A percentile compares a stretch with the other conserved stretches of the same genome.
Conservation (phyloP, 345 rosid genomes). For the Eucalyptus sp. region DNA sequence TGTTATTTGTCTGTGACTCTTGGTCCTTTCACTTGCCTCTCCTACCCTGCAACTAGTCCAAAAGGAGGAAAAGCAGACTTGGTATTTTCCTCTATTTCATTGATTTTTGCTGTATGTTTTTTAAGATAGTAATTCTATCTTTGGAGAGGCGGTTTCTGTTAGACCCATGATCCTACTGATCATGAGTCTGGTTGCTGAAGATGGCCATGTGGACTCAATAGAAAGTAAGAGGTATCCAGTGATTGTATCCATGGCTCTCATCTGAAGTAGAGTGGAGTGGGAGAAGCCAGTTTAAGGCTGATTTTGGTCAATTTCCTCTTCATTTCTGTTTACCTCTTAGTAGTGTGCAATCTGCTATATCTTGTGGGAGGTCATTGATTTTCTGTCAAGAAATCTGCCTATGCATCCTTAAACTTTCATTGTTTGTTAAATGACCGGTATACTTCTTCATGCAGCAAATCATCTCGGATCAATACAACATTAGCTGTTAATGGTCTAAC, state of each 20-base stretch:
- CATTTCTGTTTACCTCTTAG: background rate
- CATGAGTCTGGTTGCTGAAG: background rate
- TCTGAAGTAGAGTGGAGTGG: background rate
- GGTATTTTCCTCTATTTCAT: background rate
- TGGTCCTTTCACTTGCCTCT: background rate
- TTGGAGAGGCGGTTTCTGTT: background rate
- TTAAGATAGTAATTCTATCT: background rate
- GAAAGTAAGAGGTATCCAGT: background rate
- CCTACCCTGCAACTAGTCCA: background rate
- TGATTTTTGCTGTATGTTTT: background rate
- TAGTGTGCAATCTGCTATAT: background rate
- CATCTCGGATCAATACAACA: slow-evolving; percentile 81
- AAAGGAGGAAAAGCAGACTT: background rate
- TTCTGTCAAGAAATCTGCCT: background rate
- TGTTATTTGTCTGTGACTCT: background rate
- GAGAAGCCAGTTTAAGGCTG: background rate
- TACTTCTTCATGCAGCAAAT: slow-evolving; percentile 52
- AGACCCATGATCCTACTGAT: background rate
- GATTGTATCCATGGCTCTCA: background rate
- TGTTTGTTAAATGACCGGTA: background rate
- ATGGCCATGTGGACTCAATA: background rate
- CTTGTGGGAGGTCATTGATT: background rate
- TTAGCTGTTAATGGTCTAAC: slow-evolving; percentile 97
- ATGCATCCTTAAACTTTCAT: background rate
- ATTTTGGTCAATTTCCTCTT: background rate